Conservation (phyloP, 2,329 filamentous ascomycete species). For the Sclerotinia glacialis region DNA sequence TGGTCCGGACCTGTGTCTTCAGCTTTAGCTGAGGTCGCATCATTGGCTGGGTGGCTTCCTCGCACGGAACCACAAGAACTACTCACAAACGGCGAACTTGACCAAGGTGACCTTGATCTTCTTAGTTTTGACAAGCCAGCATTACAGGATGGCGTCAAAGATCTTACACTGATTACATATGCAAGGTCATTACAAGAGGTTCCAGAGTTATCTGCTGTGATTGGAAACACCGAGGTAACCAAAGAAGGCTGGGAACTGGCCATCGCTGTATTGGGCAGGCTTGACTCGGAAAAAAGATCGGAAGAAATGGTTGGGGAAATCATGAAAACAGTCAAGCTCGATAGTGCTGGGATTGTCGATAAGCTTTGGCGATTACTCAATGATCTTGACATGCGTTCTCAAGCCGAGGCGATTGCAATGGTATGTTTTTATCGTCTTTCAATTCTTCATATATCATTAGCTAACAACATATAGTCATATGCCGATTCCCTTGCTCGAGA, state of each 20-base stretch:
- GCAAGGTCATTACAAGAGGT: constrained; percentile 62
- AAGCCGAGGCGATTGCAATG: constrained; percentile 79
- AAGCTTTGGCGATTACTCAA: constrained; percentile 77
- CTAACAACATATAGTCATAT: constrained; percentile 63
- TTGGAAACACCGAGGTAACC: constrained; percentile 38
- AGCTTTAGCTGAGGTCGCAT: constrained; percentile 78
- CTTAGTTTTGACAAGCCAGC: constrained; percentile 61
- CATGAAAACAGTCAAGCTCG: constrained; percentile 67
- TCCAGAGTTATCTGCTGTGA: constrained; percentile 40
- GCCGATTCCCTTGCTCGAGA: constrained; percentile 72
- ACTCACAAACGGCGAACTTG: constrained; percentile 60
- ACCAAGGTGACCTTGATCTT: constrained; percentile 81
- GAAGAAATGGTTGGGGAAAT: constrained; percentile 72
- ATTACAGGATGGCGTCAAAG: constrained; percentile 66
- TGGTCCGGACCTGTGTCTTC: constrained; percentile 81
- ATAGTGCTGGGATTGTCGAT: constrained; percentile 71
- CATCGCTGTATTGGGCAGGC: constrained; percentile 74
- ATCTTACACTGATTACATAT: constrained; percentile 75
- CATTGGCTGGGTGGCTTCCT: constrained; percentile 79
- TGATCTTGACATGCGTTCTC: constrained; percentile 72
- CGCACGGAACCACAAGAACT: constrained; percentile 53
- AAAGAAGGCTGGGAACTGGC: constrained; percentile 87
- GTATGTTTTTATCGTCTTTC: constrained; percentile 49
- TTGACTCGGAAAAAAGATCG: constrained; percentile 70
- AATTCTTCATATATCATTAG: constrained; percentile 21